Conservation (phyloP, 129 eudicot species). For the Pseudognaphalium luteoalbum region DNA sequence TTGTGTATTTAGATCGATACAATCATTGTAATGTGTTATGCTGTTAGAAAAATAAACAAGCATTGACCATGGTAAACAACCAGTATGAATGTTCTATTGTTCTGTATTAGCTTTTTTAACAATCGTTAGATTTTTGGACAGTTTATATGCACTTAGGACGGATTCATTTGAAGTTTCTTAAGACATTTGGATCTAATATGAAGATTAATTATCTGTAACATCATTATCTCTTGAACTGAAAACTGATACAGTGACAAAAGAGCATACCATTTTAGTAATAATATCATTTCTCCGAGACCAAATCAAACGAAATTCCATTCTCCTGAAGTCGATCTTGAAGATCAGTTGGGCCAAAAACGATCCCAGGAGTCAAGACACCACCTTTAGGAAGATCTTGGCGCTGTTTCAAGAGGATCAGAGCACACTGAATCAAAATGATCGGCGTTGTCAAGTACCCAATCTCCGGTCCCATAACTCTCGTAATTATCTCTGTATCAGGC, state of each 20-base stretch:
- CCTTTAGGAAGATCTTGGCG: constrained; percentile 78
- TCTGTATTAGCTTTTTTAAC: background rate
- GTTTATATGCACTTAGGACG: background rate
- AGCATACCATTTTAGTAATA: constrained; percentile 25
- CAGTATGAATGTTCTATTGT: background rate
- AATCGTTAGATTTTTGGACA: background rate
- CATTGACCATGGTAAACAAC: background rate
- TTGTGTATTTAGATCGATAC: constrained; percentile 11
- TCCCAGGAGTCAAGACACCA: constrained; percentile 83
- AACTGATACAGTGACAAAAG: constrained; percentile 15
- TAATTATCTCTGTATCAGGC: constrained; percentile 58
- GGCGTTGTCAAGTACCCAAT: constrained; percentile 88
- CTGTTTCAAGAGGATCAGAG: constrained; percentile 50
- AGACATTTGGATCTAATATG: background rate
- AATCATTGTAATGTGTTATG: constrained; percentile 11
- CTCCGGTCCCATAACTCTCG: constrained; percentile 67
- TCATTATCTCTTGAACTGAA: constrained; percentile 7
- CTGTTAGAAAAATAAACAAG: background rate
- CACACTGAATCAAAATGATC: constrained; percentile 71
- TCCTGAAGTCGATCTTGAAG: constrained; percentile 77
- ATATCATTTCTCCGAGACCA: constrained; percentile 48
- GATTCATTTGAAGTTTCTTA: background rate
- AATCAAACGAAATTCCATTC: constrained; percentile 82
- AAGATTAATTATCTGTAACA: background rate
- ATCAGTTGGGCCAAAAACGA: constrained; percentile 77